A percentile compares a stretch with the other conserved stretches of the same genome.
Conservation (phyloP, 345 rosid genomes). For the Citrus medica region DNA sequence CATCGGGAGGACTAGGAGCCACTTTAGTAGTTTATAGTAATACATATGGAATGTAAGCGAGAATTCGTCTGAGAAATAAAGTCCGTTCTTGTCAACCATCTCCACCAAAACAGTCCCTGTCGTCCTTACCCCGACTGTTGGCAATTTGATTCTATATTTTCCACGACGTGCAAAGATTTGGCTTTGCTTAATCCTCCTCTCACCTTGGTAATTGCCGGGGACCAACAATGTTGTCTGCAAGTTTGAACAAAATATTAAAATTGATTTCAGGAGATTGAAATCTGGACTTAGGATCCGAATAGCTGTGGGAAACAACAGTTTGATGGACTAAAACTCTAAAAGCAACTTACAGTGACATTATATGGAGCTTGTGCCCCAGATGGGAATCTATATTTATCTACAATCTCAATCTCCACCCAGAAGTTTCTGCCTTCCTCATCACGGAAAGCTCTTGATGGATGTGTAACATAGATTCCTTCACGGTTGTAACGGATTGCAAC, state of each 20-base stretch:
- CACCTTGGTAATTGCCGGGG: slow-evolving; percentile 96
- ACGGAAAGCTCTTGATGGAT: slow-evolving; percentile 87
- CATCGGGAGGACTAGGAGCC: slow-evolving; percentile 98
- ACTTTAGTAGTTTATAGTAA: slow-evolving; percentile 91
- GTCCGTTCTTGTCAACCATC: slow-evolving; percentile 91
- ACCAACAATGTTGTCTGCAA: slow-evolving; percentile 84
- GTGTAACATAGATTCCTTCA: slow-evolving; percentile 78
- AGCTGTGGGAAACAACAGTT: neutral
- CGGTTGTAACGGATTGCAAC: slow-evolving; percentile 63
- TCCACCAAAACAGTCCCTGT: slow-evolving; percentile 92
- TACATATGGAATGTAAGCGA: slow-evolving; percentile 97
- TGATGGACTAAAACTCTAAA: neutral
- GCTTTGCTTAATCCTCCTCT: slow-evolving; percentile 64
- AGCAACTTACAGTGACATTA: slow-evolving; percentile 80
- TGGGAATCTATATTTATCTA: slow-evolving; percentile 79
- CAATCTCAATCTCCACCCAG: slow-evolving; percentile 96
- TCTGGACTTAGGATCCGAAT: neutral
- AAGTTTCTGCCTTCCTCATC: slow-evolving; percentile 99
- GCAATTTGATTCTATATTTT: slow-evolving; percentile 74
- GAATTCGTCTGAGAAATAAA: slow-evolving; percentile 93
- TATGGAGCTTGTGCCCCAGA: slow-evolving; percentile 92
- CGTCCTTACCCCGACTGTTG: slow-evolving; percentile 88
- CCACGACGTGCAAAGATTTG: slow-evolving; percentile 69
- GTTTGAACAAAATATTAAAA: slow-evolving; percentile 2
- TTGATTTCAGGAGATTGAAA: neutral